phyloP scores from a whole-genome alignment of 140 eudicot species.

The Erigeron philadelphicus region DNA sequence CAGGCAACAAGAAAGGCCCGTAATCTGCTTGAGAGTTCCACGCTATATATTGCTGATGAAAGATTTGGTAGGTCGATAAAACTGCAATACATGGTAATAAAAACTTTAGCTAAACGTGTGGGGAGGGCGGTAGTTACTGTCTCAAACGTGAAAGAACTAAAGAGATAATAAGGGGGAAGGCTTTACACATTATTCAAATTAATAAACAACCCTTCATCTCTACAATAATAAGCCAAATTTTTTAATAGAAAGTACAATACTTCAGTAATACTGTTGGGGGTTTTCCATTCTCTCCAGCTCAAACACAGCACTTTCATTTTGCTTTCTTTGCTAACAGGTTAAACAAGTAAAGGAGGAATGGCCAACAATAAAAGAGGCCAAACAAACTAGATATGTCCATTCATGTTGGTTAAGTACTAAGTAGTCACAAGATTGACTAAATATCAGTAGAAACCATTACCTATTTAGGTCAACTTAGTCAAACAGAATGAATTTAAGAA shows the following conservation, averaged over 20 bases:
- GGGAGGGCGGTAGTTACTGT: too few relatives aligned
- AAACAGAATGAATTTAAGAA: not conserved
- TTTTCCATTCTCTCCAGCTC: too few relatives aligned
- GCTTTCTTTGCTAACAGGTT: too few relatives aligned
- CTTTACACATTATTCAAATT: too few relatives aligned
- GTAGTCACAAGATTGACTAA: not conserved
- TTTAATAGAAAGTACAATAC: not conserved
- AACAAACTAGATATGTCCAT: not conserved
- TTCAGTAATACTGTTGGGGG: too few relatives aligned
- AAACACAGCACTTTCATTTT: too few relatives aligned
- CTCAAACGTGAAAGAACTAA: too few relatives aligned
- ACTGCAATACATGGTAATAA: slow-evolving; percentile 34
- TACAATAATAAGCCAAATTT: not conserved
- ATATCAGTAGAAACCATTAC: not conserved
- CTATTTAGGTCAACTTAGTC: not conserved
- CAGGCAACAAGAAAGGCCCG: slow-evolving; percentile 77
- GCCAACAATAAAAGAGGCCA: too few relatives aligned
- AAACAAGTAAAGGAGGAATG: too few relatives aligned
- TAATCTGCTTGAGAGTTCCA: slow-evolving; percentile 67
- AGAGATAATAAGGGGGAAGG: too few relatives aligned
- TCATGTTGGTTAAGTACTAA: not conserved
- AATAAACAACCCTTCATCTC: not conserved
- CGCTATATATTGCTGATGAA: slow-evolving; percentile 73
- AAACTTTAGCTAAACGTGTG: too few relatives aligned
- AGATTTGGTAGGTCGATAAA: slow-evolving; percentile 81